Evolutionary conservation across 495 filamentous ascomycete species (phyloP).

Genomic region (Penicillium cinerascens): DNA sequence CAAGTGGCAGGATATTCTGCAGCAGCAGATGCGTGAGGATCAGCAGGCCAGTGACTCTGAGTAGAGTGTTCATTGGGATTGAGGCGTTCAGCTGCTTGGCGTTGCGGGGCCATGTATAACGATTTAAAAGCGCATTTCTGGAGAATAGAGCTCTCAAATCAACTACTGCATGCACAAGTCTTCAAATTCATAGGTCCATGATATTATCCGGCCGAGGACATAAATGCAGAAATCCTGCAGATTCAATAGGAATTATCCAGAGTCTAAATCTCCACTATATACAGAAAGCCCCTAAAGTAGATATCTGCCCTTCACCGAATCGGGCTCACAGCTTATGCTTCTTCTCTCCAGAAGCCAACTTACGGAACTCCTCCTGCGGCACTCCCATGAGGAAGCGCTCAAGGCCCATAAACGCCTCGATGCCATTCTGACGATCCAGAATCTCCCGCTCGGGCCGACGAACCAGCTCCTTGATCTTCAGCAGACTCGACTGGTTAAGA

Average conservation of each 20-base stretch:
- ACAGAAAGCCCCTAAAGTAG: neutral
- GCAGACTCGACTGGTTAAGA: slow-evolving; percentile 70
- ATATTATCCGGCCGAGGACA: neutral
- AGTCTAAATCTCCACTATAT: slow-evolving; percentile 5
- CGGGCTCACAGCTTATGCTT: slow-evolving; percentile 75
- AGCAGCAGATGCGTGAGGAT: slow-evolving; percentile 51
- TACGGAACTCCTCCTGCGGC: slow-evolving; percentile 81
- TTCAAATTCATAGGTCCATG: neutral
- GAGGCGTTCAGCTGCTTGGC: slow-evolving; percentile 4
- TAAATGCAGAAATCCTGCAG: neutral
- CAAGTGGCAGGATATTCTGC: slow-evolving; percentile 79
- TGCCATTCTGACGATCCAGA: slow-evolving; percentile 69
- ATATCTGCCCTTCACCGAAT: neutral
- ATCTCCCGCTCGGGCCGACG: slow-evolving; percentile 65
- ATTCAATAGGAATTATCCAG: neutral
- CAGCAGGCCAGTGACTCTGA: slow-evolving; percentile 42
- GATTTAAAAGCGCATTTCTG: neutral
- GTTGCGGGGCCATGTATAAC: slow-evolving; percentile 4
- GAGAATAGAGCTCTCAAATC: neutral
- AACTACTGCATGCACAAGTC: no score
- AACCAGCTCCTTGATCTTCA: slow-evolving; percentile 83
- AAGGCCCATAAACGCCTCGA: slow-evolving; percentile 81
- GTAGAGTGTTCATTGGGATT: slow-evolving; percentile 6
- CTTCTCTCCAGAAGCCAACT: slow-evolving; percentile 62
- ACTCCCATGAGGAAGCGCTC: slow-evolving; percentile 73